Base-by-base conservation (phyloP, 2,329 filamentous ascomycete genomes). In the Paraconiothyrium sp. region DNA sequence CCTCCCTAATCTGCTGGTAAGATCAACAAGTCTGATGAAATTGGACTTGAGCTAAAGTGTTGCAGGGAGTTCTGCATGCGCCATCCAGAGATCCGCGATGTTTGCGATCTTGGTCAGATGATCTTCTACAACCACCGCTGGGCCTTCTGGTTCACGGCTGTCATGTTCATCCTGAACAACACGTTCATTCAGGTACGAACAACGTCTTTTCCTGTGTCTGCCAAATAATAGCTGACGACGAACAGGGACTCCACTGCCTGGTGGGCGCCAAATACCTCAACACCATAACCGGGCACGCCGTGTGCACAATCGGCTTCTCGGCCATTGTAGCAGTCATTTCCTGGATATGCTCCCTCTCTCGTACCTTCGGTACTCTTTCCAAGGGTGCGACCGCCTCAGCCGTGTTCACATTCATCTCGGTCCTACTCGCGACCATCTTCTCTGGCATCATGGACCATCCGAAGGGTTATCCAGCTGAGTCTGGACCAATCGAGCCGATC, bases 31-130 rank as follows among this genome's bases (percentile, higher is more conserved):
- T 16, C 2, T 22, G n/a, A 24, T 24, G 27, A 30, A 30, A 30
- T 39, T 16, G n/a, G 24, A 35, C 16, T 13, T 47, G 11, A 32
- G 22, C 62, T 72, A 46, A 74, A 49, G 20, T 16, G n/a, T 16
- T 6, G 14, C 22, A 94, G 91, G 93, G 89, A 94, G 76, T 97
- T 97, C 73, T 97, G 94, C 76, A 81, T 97, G 60, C 88, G 93
- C 51, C 93, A 97, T 74, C 94, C 94, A 0, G 92, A 97, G 77
- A 89, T 97, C 62, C 89, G 93, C 69, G 94, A 97, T 81, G 92
- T 97, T 14, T 97, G 93, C 76, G 94, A 97, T 76, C 92, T 97
- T 74, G 94, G 93, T n/a, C 92, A 97, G 78, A 94, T 94, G 86
- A 87, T 97, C 24, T 97, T 97, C 80, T 96, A 91, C 89, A 90